A percentile compares a stretch with the other conserved stretches of the same genome.
Evolutionary conservation across 306 rosid species (phyloP).

Genomic region (Abrus pulchellus): DNA sequence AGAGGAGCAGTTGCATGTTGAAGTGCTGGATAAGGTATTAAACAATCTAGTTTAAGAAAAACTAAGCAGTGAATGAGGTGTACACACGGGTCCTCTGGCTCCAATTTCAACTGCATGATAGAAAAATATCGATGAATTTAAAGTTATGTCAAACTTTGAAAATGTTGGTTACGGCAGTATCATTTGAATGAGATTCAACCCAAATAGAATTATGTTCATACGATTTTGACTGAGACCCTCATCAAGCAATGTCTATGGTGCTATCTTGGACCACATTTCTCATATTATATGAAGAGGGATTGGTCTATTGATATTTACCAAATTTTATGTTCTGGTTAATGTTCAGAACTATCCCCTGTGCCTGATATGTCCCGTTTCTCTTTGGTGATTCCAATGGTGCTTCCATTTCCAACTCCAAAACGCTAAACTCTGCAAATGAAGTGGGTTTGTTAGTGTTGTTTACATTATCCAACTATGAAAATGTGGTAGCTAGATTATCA

Average conservation of each 20-base stretch:
- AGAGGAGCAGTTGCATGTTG: conserved; percentile 62
- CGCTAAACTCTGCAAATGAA: conserved; percentile 6
- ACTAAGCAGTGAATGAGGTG: background rate
- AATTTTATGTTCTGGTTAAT: background rate
- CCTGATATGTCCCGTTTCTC: background rate
- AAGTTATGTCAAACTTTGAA: conserved; percentile 36
- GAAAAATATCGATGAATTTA: background rate
- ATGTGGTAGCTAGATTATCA: conserved; percentile 15
- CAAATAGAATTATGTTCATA: background rate
- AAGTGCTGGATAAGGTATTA: conserved; percentile 47
- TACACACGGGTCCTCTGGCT: background rate
- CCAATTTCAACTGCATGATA: conserved; percentile 41
- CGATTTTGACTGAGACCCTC: conserved; percentile 21
- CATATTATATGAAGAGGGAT: background rate
- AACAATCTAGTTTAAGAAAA: conserved; percentile 27
- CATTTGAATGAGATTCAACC: conserved; percentile 21
- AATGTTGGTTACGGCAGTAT: background rate
- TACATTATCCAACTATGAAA: conserved; percentile 14
- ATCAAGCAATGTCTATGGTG: conserved; percentile 11
- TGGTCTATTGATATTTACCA: conserved; percentile 1
- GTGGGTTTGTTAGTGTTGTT: conserved; percentile 42
- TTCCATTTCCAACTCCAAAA: background rate
- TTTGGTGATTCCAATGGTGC: background rate
- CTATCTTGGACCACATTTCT: background rate
- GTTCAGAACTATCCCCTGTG: background rate